These are phyloP conservation scores for Prunus dulcis DNA, from an alignment of 306 rosid species.

Conservation along the genomic window DNA sequence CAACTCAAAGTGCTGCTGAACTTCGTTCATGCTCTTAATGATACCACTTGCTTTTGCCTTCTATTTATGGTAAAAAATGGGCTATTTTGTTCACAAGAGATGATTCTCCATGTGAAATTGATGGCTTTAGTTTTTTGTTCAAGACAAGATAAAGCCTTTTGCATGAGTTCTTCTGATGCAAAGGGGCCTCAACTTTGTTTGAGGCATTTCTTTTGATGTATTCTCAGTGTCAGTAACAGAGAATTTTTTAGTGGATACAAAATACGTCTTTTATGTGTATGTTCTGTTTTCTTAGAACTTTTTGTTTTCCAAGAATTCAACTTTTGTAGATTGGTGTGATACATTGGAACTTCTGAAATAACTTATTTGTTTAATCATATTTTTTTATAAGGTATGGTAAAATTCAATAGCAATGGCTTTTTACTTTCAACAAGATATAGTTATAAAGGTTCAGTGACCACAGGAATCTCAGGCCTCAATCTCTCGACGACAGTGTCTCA, in stretches of 20 bases:
- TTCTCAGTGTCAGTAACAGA: no score
- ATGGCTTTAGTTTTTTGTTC: neutral
- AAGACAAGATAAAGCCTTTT: neutral
- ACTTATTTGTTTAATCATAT: neutral
- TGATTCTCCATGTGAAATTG: no score
- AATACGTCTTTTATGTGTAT: neutral
- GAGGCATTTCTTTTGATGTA: neutral
- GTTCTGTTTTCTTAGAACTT: neutral
- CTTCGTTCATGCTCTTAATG: neutral
- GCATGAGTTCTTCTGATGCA: neutral
- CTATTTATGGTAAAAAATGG: neutral
- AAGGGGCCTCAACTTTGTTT: neutral
- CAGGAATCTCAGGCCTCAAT: conserved; percentile 46
- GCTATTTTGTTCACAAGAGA: neutral
- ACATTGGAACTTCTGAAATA: neutral
- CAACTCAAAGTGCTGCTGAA: neutral
- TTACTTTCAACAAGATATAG: neutral
- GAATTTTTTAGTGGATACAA: neutral
- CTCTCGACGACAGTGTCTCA: conserved; percentile 69
- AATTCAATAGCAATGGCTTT: neutral
- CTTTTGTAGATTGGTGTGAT: neutral
- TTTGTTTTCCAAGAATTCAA: neutral
- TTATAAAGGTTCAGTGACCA: neutral
- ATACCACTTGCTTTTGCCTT: neutral
- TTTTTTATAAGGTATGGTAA: neutral